Evolutionary conservation across 495 filamentous ascomycete species (phyloP), one percentile per base, ranked within the genome.

Genomic region (Mytilinidion resinicola): DNA sequence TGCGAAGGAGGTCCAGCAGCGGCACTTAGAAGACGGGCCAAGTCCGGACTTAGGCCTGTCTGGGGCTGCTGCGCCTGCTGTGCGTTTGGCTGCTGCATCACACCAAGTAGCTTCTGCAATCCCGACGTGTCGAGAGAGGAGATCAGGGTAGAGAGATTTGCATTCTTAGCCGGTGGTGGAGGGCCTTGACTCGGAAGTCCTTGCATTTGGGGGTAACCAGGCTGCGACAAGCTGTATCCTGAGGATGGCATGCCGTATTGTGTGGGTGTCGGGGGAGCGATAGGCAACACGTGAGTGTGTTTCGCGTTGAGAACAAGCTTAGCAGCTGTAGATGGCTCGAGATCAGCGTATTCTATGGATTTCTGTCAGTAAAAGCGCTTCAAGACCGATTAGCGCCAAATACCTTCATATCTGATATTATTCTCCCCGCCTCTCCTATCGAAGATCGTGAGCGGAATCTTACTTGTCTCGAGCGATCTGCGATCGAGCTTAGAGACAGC

Each of bases 401-500:
- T 62, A 86, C 84, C 84, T 63, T 91, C 87, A 67, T 86, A 96
- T 34, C 79, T 82, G 57, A 92, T 82, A 58, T 85, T 90, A 58
- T 82, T 80, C 39, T 74, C 76, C 25, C 86, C 88, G 11, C 73
- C 78, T 42, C 82, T 85, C 15, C 92, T 85, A 72, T 91, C 87
- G 66, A 96, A 96, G 17, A 96, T 79, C 65, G 90, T 88, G 25
- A 97, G 72, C 1, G 85, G 78, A 52, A 96, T 85, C 61, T 83
- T 87, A 48, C 85, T 82, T 1, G 77, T 81, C 34, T 77, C 74
- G 62, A 95, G 87, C 30, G 87, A 81, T 43, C 75, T 72, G 7
- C 78, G 75, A 38, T 85, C 84, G 14, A 98, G 81, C 55, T 88
- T 85, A 14, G 86, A 82, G 19, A 96, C 86, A 20, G 87, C 93